Evolutionary conservation across 1,139 yeast genomes (phyloP).

Genomic region (Debaryomyces psychrophilus): DNA sequence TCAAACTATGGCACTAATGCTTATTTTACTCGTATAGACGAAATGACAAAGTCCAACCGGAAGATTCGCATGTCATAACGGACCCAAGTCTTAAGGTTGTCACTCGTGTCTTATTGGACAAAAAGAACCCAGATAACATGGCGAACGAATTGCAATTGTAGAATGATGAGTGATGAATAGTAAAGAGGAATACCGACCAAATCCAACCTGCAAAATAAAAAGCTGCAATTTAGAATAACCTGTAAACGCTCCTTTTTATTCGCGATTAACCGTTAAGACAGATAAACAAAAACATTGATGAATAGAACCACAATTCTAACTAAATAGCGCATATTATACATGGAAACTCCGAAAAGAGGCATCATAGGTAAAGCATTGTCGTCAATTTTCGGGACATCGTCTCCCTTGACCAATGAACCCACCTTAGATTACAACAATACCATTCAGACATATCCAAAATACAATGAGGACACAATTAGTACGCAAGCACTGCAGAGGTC

Average conservation of each 20-base stretch:
- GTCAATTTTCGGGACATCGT: conserved; percentile 18
- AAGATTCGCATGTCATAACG: background rate
- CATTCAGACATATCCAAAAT: conserved; percentile 18
- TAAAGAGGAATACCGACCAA: background rate
- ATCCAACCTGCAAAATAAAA: background rate
- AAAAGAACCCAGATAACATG: background rate
- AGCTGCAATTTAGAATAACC: background rate
- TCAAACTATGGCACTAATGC: background rate
- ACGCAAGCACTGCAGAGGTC: background rate
- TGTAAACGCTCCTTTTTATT: conserved; percentile 1
- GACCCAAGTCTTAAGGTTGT: background rate
- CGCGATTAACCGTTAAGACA: background rate
- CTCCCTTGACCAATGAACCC: conserved; percentile 38
- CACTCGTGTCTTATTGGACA: background rate
- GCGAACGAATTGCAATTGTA: too few relatives aligned
- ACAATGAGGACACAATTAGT: conserved; percentile 8
- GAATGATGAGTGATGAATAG: too few relatives aligned
- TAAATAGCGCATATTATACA: background rate
- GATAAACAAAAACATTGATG: conserved; percentile 5
- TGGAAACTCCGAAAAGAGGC: conserved; percentile 11
- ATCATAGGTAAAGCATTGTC: conserved; percentile 15
- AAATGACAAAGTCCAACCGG: background rate
- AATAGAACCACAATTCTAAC: conserved; percentile 1
- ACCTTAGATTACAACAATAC: conserved; percentile 43
- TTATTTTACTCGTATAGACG: background rate